Conservation (phyloP, 768 basidiomycete species). For the Coprinopsis cinerea region DNA sequence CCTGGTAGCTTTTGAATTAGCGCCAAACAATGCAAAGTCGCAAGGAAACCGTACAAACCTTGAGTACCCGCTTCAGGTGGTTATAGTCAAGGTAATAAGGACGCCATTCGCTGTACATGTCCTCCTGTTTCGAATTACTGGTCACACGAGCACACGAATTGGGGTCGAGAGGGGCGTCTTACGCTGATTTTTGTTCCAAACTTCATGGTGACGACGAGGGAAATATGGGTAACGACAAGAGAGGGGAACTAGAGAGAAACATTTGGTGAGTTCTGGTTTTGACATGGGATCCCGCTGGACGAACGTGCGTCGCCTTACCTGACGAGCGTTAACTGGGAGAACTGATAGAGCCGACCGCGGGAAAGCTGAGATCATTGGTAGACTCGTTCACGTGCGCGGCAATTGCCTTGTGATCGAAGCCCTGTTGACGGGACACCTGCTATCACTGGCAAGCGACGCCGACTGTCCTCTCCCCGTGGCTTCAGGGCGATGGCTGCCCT, state of each 20-base stretch:
- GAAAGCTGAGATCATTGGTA: not conserved
- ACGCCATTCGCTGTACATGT: conserved; percentile 87
- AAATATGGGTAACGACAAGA: not conserved
- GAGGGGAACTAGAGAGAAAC: not conserved
- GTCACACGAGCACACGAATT: not conserved
- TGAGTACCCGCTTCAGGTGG: conserved; percentile 82
- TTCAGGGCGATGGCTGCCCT: not conserved
- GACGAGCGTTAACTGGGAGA: not conserved
- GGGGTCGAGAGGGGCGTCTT: conserved; percentile 17
- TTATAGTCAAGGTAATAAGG: conserved; percentile 90
- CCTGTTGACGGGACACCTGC: too few species aligned
- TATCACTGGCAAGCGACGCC: not conserved
- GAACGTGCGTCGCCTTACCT: conserved; percentile 11
- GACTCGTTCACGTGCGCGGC: too few species aligned
- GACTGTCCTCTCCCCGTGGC: not conserved
- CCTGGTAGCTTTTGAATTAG: too few species aligned
- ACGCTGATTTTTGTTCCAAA: conserved; percentile 77
- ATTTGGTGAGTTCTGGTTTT: not conserved
- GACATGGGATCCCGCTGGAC: not conserved
- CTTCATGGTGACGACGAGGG: conserved; percentile 48
- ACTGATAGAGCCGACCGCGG: not conserved
- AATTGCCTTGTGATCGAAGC: too few species aligned
- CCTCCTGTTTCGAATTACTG: conserved; percentile 41
- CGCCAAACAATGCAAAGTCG: conserved; percentile 3
- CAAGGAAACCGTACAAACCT: conserved; percentile 39